Conservation (phyloP, 2,329 filamentous ascomycete genomes). For the Hypomyces rosellus region DNA sequence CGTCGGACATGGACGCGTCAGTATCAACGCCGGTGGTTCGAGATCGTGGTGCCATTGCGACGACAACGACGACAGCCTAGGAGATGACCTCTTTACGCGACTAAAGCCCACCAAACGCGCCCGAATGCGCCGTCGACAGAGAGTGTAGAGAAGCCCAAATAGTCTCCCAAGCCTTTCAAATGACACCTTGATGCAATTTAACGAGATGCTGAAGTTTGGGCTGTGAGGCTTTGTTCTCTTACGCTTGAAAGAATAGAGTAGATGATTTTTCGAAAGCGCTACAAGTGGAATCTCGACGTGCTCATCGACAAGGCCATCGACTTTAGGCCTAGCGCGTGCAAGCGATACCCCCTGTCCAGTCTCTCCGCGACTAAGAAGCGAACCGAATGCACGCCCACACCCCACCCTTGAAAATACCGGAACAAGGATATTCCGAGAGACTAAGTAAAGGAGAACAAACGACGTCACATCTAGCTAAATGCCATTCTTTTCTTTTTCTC, state of each 20-base stretch:
- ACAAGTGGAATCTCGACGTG: conserved; percentile 28
- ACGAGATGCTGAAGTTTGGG: conserved; percentile 5
- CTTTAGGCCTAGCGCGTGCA: conserved; percentile 28
- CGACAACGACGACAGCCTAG: conserved; percentile 21
- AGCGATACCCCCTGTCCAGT: conserved; percentile 5
- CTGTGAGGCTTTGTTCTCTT: conserved; percentile 6
- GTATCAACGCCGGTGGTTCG: conserved; percentile 48
- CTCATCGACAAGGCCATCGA: conserved; percentile 26
- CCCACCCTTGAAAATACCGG: conserved; percentile 3
- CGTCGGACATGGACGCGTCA: conserved; percentile 59
- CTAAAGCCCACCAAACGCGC: conserved; percentile 42
- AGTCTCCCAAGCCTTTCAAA: not conserved
- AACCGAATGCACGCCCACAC: not conserved
- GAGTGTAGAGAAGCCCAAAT: not conserved
- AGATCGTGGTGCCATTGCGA: conserved; percentile 50
- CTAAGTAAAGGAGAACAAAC: not conserved
- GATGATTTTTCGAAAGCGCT: conserved; percentile 29
- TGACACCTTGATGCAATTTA: conserved; percentile 3
- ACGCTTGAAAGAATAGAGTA: conserved; percentile 14
- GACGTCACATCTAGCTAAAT: conserved; percentile 4
- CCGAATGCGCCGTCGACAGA: conserved; percentile 16
- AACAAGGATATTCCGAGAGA: conserved; percentile 7
- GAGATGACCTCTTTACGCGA: conserved; percentile 47
- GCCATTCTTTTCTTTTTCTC: too few species aligned
- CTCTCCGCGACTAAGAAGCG: conserved; percentile 8